Evolutionary conservation across 1,284 basidiomycete genomes (phyloP).

Genomic region (Naganishia liquefaciens): DNA sequence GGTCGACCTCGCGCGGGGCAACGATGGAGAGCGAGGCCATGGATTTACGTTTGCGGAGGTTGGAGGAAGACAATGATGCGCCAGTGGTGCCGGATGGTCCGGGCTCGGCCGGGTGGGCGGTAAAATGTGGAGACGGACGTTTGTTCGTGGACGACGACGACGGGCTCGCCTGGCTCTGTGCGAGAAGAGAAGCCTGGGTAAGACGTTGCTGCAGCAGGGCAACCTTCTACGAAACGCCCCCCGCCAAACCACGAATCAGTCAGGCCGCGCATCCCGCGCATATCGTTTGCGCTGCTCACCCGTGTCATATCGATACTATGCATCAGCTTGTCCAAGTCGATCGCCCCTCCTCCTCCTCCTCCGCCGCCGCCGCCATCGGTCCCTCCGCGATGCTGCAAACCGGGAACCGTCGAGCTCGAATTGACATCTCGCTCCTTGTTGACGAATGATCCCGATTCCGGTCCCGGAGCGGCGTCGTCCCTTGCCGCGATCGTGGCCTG

Average conservation of each 20-base stretch:
- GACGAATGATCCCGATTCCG: neutral
- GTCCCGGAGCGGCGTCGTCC: too few relatives aligned
- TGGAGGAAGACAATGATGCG: conserved; percentile 1
- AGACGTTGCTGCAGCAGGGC: conserved; percentile 24
- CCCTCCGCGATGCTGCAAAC: too few relatives aligned
- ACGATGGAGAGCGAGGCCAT: conserved; percentile 26
- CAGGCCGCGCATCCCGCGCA: neutral
- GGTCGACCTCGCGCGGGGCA: neutral
- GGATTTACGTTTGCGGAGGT: conserved; percentile 23
- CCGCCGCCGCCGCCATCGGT: neutral
- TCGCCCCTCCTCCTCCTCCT: neutral
- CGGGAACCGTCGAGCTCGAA: neutral
- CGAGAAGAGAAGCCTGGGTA: conserved; percentile 8
- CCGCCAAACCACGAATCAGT: too few relatives aligned
- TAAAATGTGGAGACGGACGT: neutral
- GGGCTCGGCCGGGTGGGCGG: neutral
- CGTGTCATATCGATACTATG: conserved; percentile 30
- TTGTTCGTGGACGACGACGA: neutral
- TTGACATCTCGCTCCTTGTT: neutral
- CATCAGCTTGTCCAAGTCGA: conserved; percentile 28
- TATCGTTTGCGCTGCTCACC: conserved; percentile 1
- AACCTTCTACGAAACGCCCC: conserved; percentile 6
- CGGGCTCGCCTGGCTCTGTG: conserved; percentile 7
- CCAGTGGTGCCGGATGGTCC: neutral
- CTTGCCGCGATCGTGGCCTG: too few relatives aligned